Base-by-base conservation (phyloP, 768 basidiomycete species). In the Coprinopsis strossmayeri region DNA sequence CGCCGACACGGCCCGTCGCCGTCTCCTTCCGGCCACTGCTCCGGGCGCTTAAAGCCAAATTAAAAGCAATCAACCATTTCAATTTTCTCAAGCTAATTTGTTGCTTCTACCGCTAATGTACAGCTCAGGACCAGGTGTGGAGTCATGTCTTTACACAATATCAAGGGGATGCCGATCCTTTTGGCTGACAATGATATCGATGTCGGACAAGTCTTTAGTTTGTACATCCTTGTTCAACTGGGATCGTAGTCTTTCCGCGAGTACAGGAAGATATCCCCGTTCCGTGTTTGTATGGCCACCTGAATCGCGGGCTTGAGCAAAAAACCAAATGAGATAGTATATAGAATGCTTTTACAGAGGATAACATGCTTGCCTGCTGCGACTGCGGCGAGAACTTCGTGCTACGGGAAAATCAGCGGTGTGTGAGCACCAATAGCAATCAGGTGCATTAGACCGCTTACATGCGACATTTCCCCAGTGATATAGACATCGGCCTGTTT, bases 201-300 rank as follows among this genome's bases (percentile, higher is more conserved):
- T 61, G 20, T 67, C 72, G 30, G 60, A 64, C 52, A 73, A 61
- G 34, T 60, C 65, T 51, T 64, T 54, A 39, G 60, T 59, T 52
- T 55, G 58, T 51, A 56, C 61, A 44, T 65, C 58, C 37, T 65
- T 63, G 32, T 57, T 64, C 51, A 87, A 68, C 62, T 83, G 78
- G 41, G 60, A 55, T 51, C 64, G 60, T 52, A 97, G 71, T 65
- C 80, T 83, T 11, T 70, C 64, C 32, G 83, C 82, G 26, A 97
- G 77, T 20, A 79, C 69, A 15, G 83, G 79, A 47, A 98, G 83
- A 67, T 91, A 97, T 0, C 91, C 91, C 26, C 94, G 87, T 69
- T 98, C 95, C 37, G 94, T 94, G 66, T 93, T 93, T 13, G 91
- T 87, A 67, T 97, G 95, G 15, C 90, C 90, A 61, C 87, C 88